Evolutionary conservation across 495 filamentous ascomycete genomes (phyloP), one percentile per base, ranked within the genome.

Genomic region (Xylaria cubensis): DNA sequence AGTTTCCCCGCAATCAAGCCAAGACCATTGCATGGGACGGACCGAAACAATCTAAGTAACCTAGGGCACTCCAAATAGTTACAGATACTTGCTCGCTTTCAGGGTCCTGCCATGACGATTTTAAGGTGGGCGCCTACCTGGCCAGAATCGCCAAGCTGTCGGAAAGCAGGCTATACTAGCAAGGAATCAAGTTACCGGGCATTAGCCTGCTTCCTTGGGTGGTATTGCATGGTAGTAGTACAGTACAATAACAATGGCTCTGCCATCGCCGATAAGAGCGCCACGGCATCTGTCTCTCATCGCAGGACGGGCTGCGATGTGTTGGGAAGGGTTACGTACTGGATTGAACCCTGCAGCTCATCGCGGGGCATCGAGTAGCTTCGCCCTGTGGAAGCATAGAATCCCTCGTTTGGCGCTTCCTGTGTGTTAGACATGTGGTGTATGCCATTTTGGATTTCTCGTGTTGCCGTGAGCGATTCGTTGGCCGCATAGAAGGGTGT

Each of bases 331-430:
- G 24, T 48, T 48, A 34, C 62, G 41, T n/a, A 36, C 32, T 64
- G 1, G 63, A 21, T 19, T 48, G 4, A 19, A 29, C 24, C 13
- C 44, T 36, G 24, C 8, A 24, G 19, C 12, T 19, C n/a, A 21
- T 21, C 56, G 65, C 50, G 36, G 65, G 65, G 65, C 65, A 50
- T 56, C 29, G 32, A 56, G 10, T 13, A 29, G 29, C 64, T 53
- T 66, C 29, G 64, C 64, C 44, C 46, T 29, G 50, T 56, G 21
- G 3, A 63, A 10, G 39, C 8, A 8, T 29, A 7, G 9, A 53
- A 67, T 67, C 64, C 64, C 55, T 67, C 64, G 17, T 48, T 55
- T 67, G 64, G 48, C 44, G 26, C 36, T 65, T 32, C 41, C 17
- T 29, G n/a, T 64, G 10, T 50, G 17, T 46, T 32, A 56, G 21